Base-by-base conservation (phyloP, 805 yeast genomes). In the Schwanniomyces occidentalis region DNA sequence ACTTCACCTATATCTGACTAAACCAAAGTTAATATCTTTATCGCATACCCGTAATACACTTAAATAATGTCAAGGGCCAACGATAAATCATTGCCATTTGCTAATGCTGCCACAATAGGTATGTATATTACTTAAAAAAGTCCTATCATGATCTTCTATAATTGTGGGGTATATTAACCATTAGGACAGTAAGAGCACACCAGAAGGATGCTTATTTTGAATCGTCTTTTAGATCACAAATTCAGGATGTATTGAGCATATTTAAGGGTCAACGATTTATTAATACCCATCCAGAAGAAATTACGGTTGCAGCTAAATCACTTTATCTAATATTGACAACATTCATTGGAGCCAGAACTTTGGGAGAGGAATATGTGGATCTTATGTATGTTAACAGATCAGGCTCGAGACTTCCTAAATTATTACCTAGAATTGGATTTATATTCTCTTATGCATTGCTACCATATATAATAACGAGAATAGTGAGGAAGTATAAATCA, bases 341-440 rank as follows among this genome's bases (percentile, higher is more conserved):
- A 0, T 61, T 84, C 9, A 39, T 76, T 4, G 91, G 91, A 0
- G 76, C 85, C 2, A 71, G 91, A 35, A 91, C 98, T 0, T 62
- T 93, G 17, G 99, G 99, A 1, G 98, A 91, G 54, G 97, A 91
- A 60, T 91, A 91, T 58, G 89, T 89, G 9, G 96, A 91, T 56
- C 61, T 87, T 35, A 59, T 78, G 6, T 83, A 85, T 51, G 87
- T 84, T 5, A 65, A 63, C 24, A 62, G 75, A 32, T 56, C 58
- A 22, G 86, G 88, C 0, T 68, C 48, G 13, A 51, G 62, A 26
- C 55, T 83, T 5, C 83, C 85, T 0, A 59, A 56, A 21, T 19
- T 61, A 4, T 14, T 44, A 2, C 65, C 76, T 18, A 67, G 87
- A 36, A 38, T 79, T 2, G 77, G 80, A 4, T 89, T 80, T 49